These are phyloP conservation scores for Spathaspora gorwiae DNA, from an alignment of 805 yeast genomes.

Conservation along the genomic window DNA sequence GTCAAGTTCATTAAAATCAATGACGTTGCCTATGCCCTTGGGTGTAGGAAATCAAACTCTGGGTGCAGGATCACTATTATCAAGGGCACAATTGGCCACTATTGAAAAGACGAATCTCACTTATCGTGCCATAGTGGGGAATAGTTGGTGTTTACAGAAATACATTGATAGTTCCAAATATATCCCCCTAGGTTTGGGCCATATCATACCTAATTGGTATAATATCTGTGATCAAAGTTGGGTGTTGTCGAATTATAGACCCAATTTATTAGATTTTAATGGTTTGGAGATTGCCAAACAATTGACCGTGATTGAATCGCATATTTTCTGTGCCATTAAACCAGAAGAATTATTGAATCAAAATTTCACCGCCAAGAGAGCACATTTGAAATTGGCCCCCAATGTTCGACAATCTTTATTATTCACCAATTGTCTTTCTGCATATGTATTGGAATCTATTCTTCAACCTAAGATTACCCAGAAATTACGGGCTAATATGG, in stretches of 20 bases:
- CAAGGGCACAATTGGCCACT: conserved; percentile 34
- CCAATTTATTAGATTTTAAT: conserved; percentile 53
- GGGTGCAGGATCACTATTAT: conserved; percentile 33
- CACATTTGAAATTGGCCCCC: conserved; percentile 56
- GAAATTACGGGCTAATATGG: conserved; percentile 48
- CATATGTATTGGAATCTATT: conserved; percentile 67
- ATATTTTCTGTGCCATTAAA: conserved; percentile 56
- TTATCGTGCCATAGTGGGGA: conserved; percentile 50
- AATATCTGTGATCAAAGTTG: conserved; percentile 50
- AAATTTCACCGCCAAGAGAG: conserved; percentile 56
- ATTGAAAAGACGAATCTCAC: conserved; percentile 49
- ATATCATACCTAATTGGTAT: conserved; percentile 46
- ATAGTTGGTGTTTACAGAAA: conserved; percentile 40
- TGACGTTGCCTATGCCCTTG: conserved; percentile 39
- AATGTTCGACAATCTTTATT: conserved; percentile 57
- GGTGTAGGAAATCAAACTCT: conserved; percentile 42
- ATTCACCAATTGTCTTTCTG: conserved; percentile 69
- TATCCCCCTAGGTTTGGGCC: conserved; percentile 26
- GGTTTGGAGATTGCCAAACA: conserved; percentile 76
- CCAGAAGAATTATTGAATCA: conserved; percentile 65
- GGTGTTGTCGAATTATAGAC: conserved; percentile 51
- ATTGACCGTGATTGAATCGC: conserved; percentile 66
- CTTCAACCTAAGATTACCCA: conserved; percentile 47
- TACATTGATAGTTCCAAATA: conserved; percentile 27
- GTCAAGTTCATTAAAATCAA: conserved; percentile 34